phyloP scores from a whole-genome alignment of 2,329 filamentous ascomycete species.

The Cytospora chrysosperma region DNA sequence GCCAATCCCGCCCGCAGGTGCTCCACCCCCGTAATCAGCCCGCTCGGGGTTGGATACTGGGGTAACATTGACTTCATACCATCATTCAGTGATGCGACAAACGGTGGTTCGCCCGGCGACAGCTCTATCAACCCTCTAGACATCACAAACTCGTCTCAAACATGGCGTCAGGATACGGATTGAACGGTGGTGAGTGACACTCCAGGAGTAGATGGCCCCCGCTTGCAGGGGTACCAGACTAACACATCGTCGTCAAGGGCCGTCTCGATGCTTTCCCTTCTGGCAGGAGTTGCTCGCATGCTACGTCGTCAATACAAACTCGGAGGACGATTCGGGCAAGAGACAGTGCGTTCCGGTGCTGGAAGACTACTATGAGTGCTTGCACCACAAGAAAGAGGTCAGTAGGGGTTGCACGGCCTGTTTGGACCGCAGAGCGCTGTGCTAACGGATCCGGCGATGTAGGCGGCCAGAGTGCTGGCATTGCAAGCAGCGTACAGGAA shows the following conservation, averaged over 20 bases:
- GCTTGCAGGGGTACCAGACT: conserved; percentile 21
- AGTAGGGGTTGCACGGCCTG: conserved; percentile 21
- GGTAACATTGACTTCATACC: conserved; percentile 16
- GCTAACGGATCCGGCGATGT: conserved; percentile 21
- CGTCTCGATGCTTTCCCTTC: conserved; percentile 91
- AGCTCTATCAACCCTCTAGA: neutral
- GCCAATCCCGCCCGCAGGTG: neutral
- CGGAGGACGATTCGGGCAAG: conserved; percentile 77
- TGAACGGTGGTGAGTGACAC: conserved; percentile 43
- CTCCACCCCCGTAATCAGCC: conserved; percentile 13
- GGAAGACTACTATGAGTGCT: conserved; percentile 98
- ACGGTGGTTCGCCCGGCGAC: conserved; percentile 12
- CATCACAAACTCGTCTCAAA: conserved; percentile 12
- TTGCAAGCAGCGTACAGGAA: conserved; percentile 86
- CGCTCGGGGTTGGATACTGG: conserved; percentile 2
- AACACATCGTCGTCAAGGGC: conserved; percentile 41
- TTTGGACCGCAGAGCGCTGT: neutral
- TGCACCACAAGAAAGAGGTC: conserved; percentile 99
- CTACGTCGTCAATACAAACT: conserved; percentile 89
- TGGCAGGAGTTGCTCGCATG: conserved; percentile 99
- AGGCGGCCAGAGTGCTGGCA: conserved; percentile 76
- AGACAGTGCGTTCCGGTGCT: conserved; percentile 81
- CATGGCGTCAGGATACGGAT: conserved; percentile 28
- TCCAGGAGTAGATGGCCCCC: conserved; percentile 18
- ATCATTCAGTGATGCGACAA: conserved; percentile 16